phyloP scores from a whole-genome alignment of 2,329 filamentous ascomycete species.

The Passalora sequoiae region DNA sequence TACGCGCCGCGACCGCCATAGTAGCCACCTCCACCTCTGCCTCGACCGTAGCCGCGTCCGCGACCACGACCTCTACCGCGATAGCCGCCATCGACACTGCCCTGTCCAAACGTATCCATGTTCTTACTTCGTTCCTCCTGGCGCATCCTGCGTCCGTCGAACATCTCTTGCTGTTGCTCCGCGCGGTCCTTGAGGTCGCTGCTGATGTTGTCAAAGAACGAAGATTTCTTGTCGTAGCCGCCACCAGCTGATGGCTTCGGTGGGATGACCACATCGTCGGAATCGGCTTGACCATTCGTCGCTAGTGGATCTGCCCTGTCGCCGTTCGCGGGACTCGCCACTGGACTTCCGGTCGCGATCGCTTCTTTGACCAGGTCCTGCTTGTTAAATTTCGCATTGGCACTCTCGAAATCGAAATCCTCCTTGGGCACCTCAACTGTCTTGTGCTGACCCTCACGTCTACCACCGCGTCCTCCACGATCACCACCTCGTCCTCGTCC shows the following conservation, averaged over 20 bases:
- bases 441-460: slow-evolving; percentile 36
- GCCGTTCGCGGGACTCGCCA: slow-evolving; percentile 37
- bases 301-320: slow-evolving; percentile 22
- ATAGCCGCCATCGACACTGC: slow-evolving; percentile 75
- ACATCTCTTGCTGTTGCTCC: slow-evolving; percentile 44
- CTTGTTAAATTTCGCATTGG: slow-evolving; percentile 87
- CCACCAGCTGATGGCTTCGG: slow-evolving; percentile 39
- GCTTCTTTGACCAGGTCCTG: slow-evolving; percentile 84
- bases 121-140: slow-evolving; percentile 92
- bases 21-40: slow-evolving; percentile 26
- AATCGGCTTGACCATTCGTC: slow-evolving; percentile 23
- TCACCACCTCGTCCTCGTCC: slow-evolving; percentile 45
- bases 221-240: slow-evolving; percentile 79
- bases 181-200: slow-evolving; percentile 87
- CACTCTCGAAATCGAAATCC: slow-evolving; percentile 85
- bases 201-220: slow-evolving; percentile 98
- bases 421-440: slow-evolving; percentile 79
- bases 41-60: slow-evolving; percentile 61
- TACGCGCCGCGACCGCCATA: slow-evolving; percentile 16
- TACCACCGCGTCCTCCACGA: slow-evolving; percentile 35
- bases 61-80: slow-evolving; percentile 73
- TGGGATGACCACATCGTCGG: slow-evolving; percentile 42
- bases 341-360: slow-evolving; percentile 68
- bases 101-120: slow-evolving; percentile 95
- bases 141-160: slow-evolving; percentile 82